Evolutionary conservation across 2,329 filamentous ascomycete species (phyloP).

Genomic region (Dactylellina drechsleri): DNA sequence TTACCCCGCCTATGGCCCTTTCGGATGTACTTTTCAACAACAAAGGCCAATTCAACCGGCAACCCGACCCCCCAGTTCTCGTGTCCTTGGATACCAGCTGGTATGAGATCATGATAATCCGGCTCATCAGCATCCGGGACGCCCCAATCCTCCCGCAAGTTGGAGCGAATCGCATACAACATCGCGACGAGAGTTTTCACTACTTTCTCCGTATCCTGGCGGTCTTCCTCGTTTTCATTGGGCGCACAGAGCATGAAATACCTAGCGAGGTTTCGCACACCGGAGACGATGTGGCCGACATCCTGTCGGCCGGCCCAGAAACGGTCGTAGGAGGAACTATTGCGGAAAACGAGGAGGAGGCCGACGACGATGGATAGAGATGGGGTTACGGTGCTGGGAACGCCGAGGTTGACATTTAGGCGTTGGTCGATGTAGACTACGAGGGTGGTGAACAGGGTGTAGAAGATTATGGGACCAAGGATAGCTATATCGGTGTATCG

Average conservation of each 20-base stretch:
- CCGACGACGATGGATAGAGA: constrained; percentile 73
- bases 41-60: constrained; percentile 69
- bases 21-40: constrained; percentile 71
- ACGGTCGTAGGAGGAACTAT: constrained; percentile 72
- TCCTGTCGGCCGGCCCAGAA: constrained; percentile 72
- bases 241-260: constrained; percentile 64
- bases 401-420: constrained; percentile 65
- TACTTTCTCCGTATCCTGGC: constrained; percentile 63
- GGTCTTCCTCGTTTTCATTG: constrained; percentile 63
- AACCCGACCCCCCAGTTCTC: constrained; percentile 70
- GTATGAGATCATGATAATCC: constrained; percentile 66
- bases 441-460: constrained; percentile 69
- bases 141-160: constrained; percentile 71
- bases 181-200: constrained; percentile 68
- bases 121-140: constrained; percentile 60
- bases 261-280: constrained; percentile 70
- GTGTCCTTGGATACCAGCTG: constrained; percentile 65
- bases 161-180: constrained; percentile 72
- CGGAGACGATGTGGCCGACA: constrained; percentile 68
- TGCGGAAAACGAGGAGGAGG: constrained; percentile 74
- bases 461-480: constrained; percentile 68
- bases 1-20: constrained; percentile 65
- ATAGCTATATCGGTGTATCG: constrained; percentile 62
- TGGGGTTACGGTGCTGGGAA: constrained; percentile 71
- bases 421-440: constrained; percentile 69